phyloP scores from a whole-genome alignment of 257 asterid genomes.

The Penstemon davidsonii region DNA sequence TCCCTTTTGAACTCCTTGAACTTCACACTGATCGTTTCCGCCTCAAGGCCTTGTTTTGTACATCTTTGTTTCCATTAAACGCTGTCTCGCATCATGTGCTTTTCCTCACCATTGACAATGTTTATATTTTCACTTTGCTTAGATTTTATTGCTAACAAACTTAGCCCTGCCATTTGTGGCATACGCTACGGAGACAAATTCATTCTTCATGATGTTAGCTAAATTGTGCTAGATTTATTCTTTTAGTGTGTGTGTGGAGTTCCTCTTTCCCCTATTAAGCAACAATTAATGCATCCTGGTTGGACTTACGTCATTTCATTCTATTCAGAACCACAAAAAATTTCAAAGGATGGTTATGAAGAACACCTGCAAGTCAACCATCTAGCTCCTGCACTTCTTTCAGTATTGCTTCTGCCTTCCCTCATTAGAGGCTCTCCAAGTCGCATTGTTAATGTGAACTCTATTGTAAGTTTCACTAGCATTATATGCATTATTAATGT shows the following conservation, averaged over 20 bases:
- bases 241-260: background rate
- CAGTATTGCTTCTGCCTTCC: constrained; percentile 86
- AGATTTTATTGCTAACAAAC: background rate
- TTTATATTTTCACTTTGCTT: background rate
- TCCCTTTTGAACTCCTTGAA: background rate
- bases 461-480: constrained; percentile 62
- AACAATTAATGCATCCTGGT: constrained; percentile 6
- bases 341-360: constrained; percentile 84
- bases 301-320: constrained; percentile 23
- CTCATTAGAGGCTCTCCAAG: constrained; percentile 94
- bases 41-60: background rate
- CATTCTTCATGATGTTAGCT: background rate
- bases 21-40: background rate
- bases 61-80: background rate
- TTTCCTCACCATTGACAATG: background rate
- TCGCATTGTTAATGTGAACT: constrained; percentile 85
- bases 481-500: constrained; percentile 22
- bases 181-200: background rate
- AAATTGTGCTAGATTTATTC: background rate
- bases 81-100: background rate
- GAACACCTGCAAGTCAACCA: constrained; percentile 97
- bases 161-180: background rate
- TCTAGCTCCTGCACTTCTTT: constrained; percentile 96
- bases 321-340: constrained; percentile 78
- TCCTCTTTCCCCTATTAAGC: background rate